Evolutionary conservation across 2,329 filamentous ascomycete genomes (phyloP), one percentile per base, ranked within the genome.

Genomic region (Clarireedia monteithiana): DNA sequence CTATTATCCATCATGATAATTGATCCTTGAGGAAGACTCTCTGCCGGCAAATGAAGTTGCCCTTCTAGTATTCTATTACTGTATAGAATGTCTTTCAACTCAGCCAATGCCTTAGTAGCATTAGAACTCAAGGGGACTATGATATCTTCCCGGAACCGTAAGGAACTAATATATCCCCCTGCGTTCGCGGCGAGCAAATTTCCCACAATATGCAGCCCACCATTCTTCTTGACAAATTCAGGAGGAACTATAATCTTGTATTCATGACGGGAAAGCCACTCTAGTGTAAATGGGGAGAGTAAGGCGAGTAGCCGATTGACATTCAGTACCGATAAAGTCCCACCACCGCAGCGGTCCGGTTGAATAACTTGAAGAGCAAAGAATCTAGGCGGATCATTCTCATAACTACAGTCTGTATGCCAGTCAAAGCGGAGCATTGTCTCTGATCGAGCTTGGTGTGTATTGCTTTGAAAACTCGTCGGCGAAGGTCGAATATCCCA

Each of bases 1-100:
- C 66, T 53, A 54, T 73, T 72, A 58, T 72, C 70, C 17, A 72
- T 59, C 27, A 72, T 55, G n/a, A 72, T 58, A 24, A 72, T 65
- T 17, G 67, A 66, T 1, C 65, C 65, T 15, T 60, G 55, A 0
- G 66, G 68, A 46, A 72, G 55, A 2, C 57, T 46, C 9, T 66
- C 57, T 0, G 64, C 55, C 1, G 59, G 63, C 2, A 72, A 58
- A 36, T 69, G 58, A 4, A 68, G 51, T 1, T 24, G 7, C 23
- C 20, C 26, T 27, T 23, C 38, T 17, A 15, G 15, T 4, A 12
- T 23, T 40, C 10, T 14, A 10, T 56, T 56, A 10, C 44, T 49
- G 6, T 58, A 55, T 49, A 72, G 55, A 2, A 63, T 44, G 1
- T 10, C 34, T 24, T 69, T 68, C 5, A 72, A 51, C 47, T 71